phyloP scores from a whole-genome alignment of 1,284 basidiomycete genomes.

The Puccinia hordei region DNA sequence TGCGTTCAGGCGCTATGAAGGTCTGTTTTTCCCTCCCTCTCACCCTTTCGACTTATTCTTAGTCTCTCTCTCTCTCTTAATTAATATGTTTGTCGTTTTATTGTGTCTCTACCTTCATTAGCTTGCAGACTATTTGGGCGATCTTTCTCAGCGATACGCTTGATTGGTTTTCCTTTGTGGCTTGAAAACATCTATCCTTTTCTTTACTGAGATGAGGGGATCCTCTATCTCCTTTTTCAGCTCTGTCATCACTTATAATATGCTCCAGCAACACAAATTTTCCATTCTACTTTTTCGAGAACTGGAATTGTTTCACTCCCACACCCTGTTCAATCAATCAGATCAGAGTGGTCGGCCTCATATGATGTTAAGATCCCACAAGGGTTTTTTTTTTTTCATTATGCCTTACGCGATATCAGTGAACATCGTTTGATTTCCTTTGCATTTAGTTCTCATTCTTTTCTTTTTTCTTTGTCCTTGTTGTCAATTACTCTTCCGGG shows the following conservation, averaged over 20 bases:
- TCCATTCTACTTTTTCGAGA: no score
- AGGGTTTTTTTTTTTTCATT: background rate
- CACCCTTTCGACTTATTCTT: slow-evolving; percentile 1
- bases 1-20: slow-evolving; percentile 81
- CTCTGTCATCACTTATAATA: no score
- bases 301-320: no score
- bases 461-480: background rate
- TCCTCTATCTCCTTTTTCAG: background rate
- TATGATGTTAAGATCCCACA: no score
- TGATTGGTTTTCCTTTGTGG: background rate
- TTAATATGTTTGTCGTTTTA: slow-evolving; percentile 9
- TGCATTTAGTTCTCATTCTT: background rate
- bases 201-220: background rate
- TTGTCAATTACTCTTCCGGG: background rate
- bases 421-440: background rate
- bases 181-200: background rate
- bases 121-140: slow-evolving; percentile 50
- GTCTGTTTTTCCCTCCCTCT: slow-evolving; percentile 62
- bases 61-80: background rate
- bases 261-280: no score
- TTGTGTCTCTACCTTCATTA: background rate
- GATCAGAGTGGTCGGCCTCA: no score
- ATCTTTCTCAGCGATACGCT: slow-evolving; percentile 50
- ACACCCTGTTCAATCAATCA: no score
- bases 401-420: background rate